Evolutionary conservation across 768 basidiomycete genomes (phyloP).

Genomic region (Rhodotorula toruloides): DNA sequence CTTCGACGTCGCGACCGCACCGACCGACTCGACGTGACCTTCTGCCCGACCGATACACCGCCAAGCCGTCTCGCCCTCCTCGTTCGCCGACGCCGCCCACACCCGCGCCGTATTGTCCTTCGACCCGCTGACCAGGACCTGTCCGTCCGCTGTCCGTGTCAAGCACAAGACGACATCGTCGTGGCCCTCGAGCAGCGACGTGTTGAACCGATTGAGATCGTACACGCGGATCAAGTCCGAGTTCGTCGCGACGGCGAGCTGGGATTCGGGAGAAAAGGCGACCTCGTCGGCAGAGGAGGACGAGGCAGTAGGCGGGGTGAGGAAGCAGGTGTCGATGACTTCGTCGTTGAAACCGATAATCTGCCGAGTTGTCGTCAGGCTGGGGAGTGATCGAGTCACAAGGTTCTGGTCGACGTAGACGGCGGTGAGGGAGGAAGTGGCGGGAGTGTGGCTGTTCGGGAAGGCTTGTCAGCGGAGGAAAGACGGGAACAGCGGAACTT

Average conservation of each 20-base stretch:
- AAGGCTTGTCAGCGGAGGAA: neutral
- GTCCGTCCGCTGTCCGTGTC: slow-evolving; percentile 62
- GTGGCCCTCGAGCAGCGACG: slow-evolving; percentile 80
- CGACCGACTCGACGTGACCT: slow-evolving; percentile 90
- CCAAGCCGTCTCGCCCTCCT: slow-evolving; percentile 51
- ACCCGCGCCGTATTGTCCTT: slow-evolving; percentile 84
- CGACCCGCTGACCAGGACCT: slow-evolving; percentile 79
- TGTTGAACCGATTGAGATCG: slow-evolving; percentile 67
- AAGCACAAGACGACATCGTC: slow-evolving; percentile 84
- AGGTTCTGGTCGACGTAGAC: slow-evolving; percentile 97
- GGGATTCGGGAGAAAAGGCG: slow-evolving; percentile 53
- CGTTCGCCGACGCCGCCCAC: slow-evolving; percentile 56
- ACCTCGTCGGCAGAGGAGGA: slow-evolving; percentile 31
- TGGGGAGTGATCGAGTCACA: slow-evolving; percentile 72
- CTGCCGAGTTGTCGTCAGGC: slow-evolving; percentile 61
- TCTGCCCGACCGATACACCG: slow-evolving; percentile 78
- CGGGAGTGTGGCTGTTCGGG: slow-evolving; percentile 18
- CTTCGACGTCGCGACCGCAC: slow-evolving; percentile 78
- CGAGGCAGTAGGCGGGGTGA: slow-evolving; percentile 53
- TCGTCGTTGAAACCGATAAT: slow-evolving; percentile 97
- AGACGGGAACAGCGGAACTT: neutral
- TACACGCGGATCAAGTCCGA: slow-evolving; percentile 92
- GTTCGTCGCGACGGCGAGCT: slow-evolving; percentile 93
- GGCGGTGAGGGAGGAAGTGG: slow-evolving; percentile 56
- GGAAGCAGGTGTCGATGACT: slow-evolving; percentile 80